These are phyloP conservation scores for Smallanthus sonchifolius DNA, from an alignment of 129 eudicot species.

Conservation along the genomic window DNA sequence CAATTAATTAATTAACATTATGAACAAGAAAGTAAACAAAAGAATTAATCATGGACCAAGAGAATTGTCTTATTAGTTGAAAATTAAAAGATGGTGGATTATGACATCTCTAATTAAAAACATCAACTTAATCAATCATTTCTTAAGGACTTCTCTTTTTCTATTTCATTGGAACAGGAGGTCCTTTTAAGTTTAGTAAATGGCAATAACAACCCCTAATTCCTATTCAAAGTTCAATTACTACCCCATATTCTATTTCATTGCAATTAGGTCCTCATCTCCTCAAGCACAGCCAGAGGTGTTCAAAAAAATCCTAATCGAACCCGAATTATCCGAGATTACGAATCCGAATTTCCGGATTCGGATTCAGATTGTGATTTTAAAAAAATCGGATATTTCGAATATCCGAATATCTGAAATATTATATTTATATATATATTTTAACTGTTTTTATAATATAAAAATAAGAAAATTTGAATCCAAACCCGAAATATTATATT, in stretches of 20 bases:
- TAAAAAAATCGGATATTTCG: too few species aligned
- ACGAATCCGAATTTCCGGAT: too few species aligned
- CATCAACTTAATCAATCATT: slow-evolving; percentile 18
- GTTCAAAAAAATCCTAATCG: too few species aligned
- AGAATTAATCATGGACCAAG: neutral
- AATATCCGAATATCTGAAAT: too few species aligned
- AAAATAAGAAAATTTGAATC: too few species aligned
- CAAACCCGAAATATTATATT: too few species aligned
- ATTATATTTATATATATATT: too few species aligned
- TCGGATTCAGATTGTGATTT: too few species aligned
- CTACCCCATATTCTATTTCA: neutral
- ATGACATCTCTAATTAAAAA: neutral
- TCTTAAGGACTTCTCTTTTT: neutral
- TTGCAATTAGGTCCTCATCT: neutral
- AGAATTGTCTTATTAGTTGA: slow-evolving; percentile 26
- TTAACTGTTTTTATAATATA: too few species aligned
- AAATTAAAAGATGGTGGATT: slow-evolving; percentile 9
- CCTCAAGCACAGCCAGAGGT: too few species aligned
- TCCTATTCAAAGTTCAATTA: neutral
- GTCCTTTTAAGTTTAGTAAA: neutral
- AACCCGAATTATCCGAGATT: too few species aligned
- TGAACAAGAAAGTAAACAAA: slow-evolving; percentile 3
- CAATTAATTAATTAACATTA: neutral
- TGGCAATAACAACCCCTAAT: neutral
- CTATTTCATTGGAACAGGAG: neutral